Evolutionary conservation across 768 basidiomycete species (phyloP).

Genomic region (Rhizopogon vinicolor): DNA sequence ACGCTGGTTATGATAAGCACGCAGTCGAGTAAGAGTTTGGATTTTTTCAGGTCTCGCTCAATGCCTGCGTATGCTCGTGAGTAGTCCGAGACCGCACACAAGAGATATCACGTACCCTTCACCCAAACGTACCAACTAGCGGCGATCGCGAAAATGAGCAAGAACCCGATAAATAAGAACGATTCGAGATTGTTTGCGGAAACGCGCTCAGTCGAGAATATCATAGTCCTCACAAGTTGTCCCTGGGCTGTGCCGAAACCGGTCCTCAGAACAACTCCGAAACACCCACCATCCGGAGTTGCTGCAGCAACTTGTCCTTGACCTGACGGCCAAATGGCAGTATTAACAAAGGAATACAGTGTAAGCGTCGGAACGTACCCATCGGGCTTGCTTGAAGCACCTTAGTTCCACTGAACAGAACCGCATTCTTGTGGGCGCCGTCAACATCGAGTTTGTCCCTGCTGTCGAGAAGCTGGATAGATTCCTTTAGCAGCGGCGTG

Average conservation of each 20-base stretch:
- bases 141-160: constrained; percentile 95
- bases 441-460: constrained; percentile 81
- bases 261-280: constrained; percentile 89
- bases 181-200: constrained; percentile 95
- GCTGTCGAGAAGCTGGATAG: constrained; percentile 77
- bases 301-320: constrained; percentile 38
- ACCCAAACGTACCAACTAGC: constrained; percentile 99
- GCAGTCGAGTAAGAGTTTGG: constrained; percentile 92
- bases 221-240: constrained; percentile 97
- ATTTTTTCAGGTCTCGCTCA: constrained; percentile 89
- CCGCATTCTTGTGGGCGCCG: constrained; percentile 77
- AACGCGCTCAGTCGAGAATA: constrained; percentile 95
- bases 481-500: constrained; percentile 94
- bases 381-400: constrained; percentile 70
- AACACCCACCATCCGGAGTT: constrained; percentile 89
- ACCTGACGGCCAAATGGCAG: constrained; percentile 8
- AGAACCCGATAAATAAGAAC: constrained; percentile 97
- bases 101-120: constrained; percentile 55
- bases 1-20: constrained; percentile 96
- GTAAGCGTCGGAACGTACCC: constrained; percentile 32
- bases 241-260: constrained; percentile 98
- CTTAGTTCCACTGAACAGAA: constrained; percentile 97
- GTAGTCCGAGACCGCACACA: background rate
- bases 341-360: constrained; percentile 25
- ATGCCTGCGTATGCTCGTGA: constrained; percentile 50